These are phyloP conservation scores for Sporothrix mexicana DNA, from an alignment of 2,329 filamentous ascomycete species.

Conservation along the genomic window DNA sequence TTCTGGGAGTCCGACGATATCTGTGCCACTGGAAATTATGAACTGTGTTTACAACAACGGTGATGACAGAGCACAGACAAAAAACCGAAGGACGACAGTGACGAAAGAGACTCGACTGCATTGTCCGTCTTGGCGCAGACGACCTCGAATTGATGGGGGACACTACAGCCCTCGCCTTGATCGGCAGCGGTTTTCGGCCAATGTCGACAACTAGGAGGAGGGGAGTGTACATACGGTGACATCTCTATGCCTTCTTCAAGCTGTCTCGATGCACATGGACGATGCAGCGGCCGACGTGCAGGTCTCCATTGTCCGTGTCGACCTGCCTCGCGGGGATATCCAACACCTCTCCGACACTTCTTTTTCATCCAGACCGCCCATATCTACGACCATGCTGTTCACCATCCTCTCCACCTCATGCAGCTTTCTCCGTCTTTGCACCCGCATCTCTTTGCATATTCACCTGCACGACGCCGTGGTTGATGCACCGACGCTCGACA, in stretches of 20 bases:
- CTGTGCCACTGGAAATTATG: neutral
- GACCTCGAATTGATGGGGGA: too few species aligned
- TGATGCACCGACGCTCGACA: neutral
- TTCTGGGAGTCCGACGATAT: neutral
- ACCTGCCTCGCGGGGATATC: too few species aligned
- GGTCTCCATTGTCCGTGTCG: neutral
- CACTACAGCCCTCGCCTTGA: neutral
- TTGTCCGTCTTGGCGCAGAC: neutral
- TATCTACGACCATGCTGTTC: too few species aligned
- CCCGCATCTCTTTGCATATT: neutral
- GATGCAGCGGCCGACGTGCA: constrained; percentile 14
- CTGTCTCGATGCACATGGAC: neutral
- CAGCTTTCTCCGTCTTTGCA: neutral
- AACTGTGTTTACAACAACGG: neutral
- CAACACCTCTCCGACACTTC: neutral
- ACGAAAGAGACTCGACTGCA: neutral
- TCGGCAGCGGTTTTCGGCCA: neutral
- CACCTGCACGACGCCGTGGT: neutral
- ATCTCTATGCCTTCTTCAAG: neutral
- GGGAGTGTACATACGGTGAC: neutral
- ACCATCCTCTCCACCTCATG: too few species aligned
- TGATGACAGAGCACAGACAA: too few species aligned
- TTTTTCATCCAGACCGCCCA: neutral
- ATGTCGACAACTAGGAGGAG: neutral
- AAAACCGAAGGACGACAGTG: neutral